Base-by-base conservation (phyloP, 2,329 filamentous ascomycete genomes). In the Parascedosporium putredinis region DNA sequence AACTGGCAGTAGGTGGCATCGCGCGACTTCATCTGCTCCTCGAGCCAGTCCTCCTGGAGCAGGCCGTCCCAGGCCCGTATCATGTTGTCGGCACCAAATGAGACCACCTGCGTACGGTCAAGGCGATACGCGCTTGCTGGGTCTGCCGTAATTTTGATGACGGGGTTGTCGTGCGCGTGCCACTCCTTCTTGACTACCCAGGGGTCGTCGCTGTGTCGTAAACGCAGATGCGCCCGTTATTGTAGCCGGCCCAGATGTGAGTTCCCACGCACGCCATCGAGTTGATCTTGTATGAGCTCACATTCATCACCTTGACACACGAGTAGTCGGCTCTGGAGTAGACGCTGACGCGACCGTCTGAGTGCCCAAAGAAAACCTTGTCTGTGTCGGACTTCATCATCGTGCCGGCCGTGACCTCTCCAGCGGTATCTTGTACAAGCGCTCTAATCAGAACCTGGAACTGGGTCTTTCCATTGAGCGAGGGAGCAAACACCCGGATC, bases 231-330 rank as follows among this genome's bases (percentile, higher is more conserved):
- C 85, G 95, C 14, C 93, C 93, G 0, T 87, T 96, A 63, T 91
- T 96, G 69, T 90, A 97, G 2, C 84, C 91, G 24, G 89, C 88
- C 93, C 93, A 98, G 1, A 98, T 73, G 59, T 88, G 79, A 53
- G 83, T 78, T 4, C 89, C 90, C 3, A 89, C 85, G 7, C 88
- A 87, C 2, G 83, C 79, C 49, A 98, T 71, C 31, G 86, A 83
- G 62, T 89, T 95, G 65, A 98, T 95, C 67, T 96, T 97, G 75
- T 94, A 97, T 12, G 90, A 78, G 64, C 89, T 97, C 57, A 96
- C 78, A 59, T 82, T 95, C 53, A 97, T 72, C 31, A 95, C 74
- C 4, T 79, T 81, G n/a, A 94, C 61, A 58, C 88, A 95, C 1
- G 80, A 69, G 61, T 86, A 93, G 58, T 90, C 82, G 22, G 73